A percentile compares a stretch with the other conserved stretches of the same genome.
phyloP scores from a whole-genome alignment of 768 basidiomycete species.

The Lactarius pseudohatsudake region DNA sequence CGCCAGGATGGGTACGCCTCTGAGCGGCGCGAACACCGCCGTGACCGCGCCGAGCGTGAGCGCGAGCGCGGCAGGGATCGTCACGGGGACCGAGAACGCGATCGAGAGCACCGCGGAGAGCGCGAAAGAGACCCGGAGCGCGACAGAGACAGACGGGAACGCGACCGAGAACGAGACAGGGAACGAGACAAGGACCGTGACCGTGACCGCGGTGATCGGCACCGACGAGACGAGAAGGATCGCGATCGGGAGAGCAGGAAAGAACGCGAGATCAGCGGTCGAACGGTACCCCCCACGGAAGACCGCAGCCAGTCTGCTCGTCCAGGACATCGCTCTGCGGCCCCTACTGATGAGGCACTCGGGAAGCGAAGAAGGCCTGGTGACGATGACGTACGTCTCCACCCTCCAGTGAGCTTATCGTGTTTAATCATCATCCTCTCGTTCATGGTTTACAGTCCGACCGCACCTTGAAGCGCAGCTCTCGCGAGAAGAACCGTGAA shows the following conservation, averaged over 20 bases:
- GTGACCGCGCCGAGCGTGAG: slow-evolving; percentile 45
- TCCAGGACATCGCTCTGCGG: slow-evolving; percentile 54
- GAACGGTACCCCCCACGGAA: slow-evolving; percentile 44
- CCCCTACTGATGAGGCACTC: slow-evolving; percentile 58
- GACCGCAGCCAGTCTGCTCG: slow-evolving; percentile 55
- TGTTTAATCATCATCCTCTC: background rate
- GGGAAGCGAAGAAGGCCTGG: slow-evolving; percentile 68
- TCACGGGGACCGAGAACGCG: slow-evolving; percentile 33
- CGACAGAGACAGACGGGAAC: slow-evolving; percentile 32
- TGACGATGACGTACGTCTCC: slow-evolving; percentile 69
- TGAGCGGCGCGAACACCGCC: slow-evolving; percentile 31
- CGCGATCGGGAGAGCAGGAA: slow-evolving; percentile 64
- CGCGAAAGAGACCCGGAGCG: slow-evolving; percentile 34
- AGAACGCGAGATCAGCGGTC: slow-evolving; percentile 50
- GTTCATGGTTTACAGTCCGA: slow-evolving; percentile 50
- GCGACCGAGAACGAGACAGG: slow-evolving; percentile 33
- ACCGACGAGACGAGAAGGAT: slow-evolving; percentile 46
- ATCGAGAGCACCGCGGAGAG: slow-evolving; percentile 32
- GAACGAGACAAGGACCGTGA: slow-evolving; percentile 35
- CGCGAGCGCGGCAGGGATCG: slow-evolving; percentile 35
- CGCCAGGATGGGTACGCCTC: slow-evolving; percentile 43
- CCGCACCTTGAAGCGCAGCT: slow-evolving; percentile 75
- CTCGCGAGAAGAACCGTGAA: slow-evolving; percentile 75
- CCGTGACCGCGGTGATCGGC: slow-evolving; percentile 27
- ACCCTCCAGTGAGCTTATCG: background rate